These are phyloP conservation scores for Blastosporella zonata DNA, from an alignment of 1,284 basidiomycete genomes.

Conservation along the genomic window DNA sequence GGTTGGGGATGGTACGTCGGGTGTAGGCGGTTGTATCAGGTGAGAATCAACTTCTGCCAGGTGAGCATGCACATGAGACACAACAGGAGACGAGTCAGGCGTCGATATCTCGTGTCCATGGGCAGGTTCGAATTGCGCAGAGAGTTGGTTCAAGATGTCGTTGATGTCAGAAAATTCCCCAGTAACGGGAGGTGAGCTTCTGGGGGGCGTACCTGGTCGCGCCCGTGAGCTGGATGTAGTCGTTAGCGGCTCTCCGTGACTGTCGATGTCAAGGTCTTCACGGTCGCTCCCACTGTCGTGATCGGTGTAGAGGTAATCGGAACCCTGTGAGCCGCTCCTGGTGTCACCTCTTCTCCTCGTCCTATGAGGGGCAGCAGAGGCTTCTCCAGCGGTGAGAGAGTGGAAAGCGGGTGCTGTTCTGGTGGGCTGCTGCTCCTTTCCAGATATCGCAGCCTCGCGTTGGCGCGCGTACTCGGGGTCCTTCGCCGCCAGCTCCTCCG, in stretches of 20 bases:
- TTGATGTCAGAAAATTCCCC: constrained; percentile 67
- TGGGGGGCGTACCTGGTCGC: constrained; percentile 27
- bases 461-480: constrained; percentile 38
- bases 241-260: constrained; percentile 27
- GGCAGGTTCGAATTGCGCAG: constrained; percentile 62
- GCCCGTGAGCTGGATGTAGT: constrained; percentile 27
- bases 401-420: constrained; percentile 73
- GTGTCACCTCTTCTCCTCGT: constrained; percentile 31
- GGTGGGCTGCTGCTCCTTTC: constrained; percentile 52
- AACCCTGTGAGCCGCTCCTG: constrained; percentile 45
- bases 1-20: constrained; percentile 33
- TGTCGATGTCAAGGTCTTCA: constrained; percentile 31
- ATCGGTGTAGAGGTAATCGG: constrained; percentile 57
- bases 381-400: constrained; percentile 60
- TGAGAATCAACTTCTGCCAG: constrained; percentile 25
- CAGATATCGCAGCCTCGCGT: constrained; percentile 37
- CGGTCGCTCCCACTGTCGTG: constrained; percentile 39
- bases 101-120: constrained; percentile 36
- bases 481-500: constrained; percentile 42
- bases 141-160: constrained; percentile 70
- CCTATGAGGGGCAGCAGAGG: constrained; percentile 29
- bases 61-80: constrained; percentile 36
- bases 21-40: constrained; percentile 16
- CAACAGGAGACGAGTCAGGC: constrained; percentile 43
- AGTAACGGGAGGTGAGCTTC: constrained; percentile 43